Evolutionary conservation across 768 basidiomycete genomes (phyloP).

Genomic region (Xerocomus potaroensis): DNA sequence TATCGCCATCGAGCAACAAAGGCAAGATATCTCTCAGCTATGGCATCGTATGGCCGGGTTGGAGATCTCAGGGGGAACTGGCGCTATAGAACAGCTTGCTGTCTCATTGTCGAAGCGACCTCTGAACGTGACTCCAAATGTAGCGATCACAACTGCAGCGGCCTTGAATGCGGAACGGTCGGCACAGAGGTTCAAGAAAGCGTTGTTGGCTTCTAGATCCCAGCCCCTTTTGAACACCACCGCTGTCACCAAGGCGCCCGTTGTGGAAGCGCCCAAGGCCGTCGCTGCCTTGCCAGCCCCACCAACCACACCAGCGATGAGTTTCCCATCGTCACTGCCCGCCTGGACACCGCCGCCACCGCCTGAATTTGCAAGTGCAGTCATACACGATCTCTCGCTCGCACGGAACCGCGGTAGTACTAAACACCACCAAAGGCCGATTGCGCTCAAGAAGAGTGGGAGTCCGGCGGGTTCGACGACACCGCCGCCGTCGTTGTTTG

Average conservation of each 20-base stretch:
- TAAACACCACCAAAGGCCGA: conserved; percentile 36
- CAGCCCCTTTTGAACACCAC: conserved; percentile 65
- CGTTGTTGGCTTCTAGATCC: conserved; percentile 54
- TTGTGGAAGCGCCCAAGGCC: background rate
- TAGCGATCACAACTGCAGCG: conserved; percentile 72
- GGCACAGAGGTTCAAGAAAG: conserved; percentile 64
- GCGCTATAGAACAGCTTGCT: conserved; percentile 39
- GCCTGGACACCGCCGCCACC: conserved; percentile 23
- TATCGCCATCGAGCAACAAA: conserved; percentile 59
- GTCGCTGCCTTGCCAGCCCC: conserved; percentile 13
- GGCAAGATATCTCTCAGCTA: conserved; percentile 48
- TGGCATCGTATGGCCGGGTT: conserved; percentile 51
- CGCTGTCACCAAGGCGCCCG: conserved; percentile 27
- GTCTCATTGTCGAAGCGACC: conserved; percentile 37
- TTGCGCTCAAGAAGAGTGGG: conserved; percentile 26
- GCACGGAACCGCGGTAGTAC: conserved; percentile 20
- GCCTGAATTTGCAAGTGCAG: conserved; percentile 13
- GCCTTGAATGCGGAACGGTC: conserved; percentile 79
- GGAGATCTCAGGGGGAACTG: conserved; percentile 30
- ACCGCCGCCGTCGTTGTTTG: conserved; percentile 15
- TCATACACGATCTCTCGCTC: conserved; percentile 13
- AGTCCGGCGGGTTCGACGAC: conserved; percentile 6
- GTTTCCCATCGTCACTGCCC: conserved; percentile 22
- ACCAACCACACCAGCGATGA: conserved; percentile 18
- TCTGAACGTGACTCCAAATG: conserved; percentile 52